A percentile compares a stretch with the other conserved stretches of the same genome.
Conservation (phyloP, 768 basidiomycete species). For the Russula foetens region DNA sequence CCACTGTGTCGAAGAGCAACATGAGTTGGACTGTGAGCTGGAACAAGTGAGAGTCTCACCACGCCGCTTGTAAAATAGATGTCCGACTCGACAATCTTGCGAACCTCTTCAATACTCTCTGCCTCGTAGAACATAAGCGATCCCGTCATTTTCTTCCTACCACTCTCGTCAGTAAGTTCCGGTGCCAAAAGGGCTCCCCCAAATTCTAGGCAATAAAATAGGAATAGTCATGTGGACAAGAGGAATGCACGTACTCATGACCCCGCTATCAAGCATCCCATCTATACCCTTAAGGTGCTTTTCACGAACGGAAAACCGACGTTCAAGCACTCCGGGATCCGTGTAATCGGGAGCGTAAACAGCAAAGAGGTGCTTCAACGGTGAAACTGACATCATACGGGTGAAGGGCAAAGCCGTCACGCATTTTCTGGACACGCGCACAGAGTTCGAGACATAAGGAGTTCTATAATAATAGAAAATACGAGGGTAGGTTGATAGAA, state of each 20-base stretch:
- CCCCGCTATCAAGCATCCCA: not conserved
- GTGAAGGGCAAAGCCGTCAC: not conserved
- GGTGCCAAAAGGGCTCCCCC: conserved; percentile 13
- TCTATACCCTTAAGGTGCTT: conserved; percentile 22
- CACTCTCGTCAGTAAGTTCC: conserved; percentile 12
- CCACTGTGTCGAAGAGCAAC: conserved; percentile 1
- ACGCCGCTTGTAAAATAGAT: conserved; percentile 25
- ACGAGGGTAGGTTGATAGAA: no score
- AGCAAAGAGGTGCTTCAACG: conserved; percentile 20
- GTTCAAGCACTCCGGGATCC: conserved; percentile 22
- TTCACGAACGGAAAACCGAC: conserved; percentile 23
- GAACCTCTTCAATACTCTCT: conserved; percentile 22
- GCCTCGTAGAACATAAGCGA: conserved; percentile 23
- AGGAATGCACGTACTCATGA: conserved; percentile 13
- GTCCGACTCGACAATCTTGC: conserved; percentile 23
- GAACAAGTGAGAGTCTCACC: conserved; percentile 15
- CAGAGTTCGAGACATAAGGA: not conserved
- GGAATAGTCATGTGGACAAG: not conserved
- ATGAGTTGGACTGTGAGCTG: not conserved
- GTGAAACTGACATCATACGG: not conserved
- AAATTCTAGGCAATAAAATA: not conserved
- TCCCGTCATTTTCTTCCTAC: conserved; percentile 21
- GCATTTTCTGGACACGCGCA: not conserved
- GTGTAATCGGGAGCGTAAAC: conserved; percentile 30
- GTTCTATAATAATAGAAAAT: not conserved